Base-by-base conservation (phyloP, 2,329 filamentous ascomycete species). In the Ophiosphaerella narmari region DNA sequence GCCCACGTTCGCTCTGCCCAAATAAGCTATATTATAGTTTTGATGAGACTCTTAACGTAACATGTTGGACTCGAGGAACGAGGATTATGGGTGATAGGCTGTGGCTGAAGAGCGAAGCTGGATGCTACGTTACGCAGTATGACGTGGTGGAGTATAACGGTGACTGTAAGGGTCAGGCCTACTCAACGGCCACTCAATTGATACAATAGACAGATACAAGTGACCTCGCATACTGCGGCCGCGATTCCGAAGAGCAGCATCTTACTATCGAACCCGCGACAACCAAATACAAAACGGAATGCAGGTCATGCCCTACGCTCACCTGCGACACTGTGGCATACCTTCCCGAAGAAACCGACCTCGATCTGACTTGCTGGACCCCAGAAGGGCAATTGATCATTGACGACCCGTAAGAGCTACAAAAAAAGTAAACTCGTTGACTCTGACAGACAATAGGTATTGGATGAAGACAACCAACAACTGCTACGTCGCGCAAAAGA, bases 401-500 rank as follows among this genome's bases (percentile, higher is more conserved):
- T 26, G 62, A 68, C 16, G 63, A 68, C 36, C 59, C 62, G 60
- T 68, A 53, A 54, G 60, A 29, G 31, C 1, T n/a, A 13, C n/a
- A 23, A 16, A 23, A 29, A 5, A 26, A n/a, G 0, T 34, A 32
- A 4, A 23, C 11, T 18, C n/a, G 43, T 18, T 7, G 6, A 24
- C 8, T 21, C 37, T 39, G 26, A 43, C 11, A 34, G 16, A 26
- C 31, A 4, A 12, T 21, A 68, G 64, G 5, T 63, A 62, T 46
- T 66, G 61, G 61, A 18, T 63, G 13, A 70, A 68, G 33, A 70
- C 67, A 23, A 65, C 62, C 18, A 63, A 67, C 46, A 68, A 68
- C 43, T 70, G 66, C 53, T 70, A 68, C 45, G 63, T 70, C 21
- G 58, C 65, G 1, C 48, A 56, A 24, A 68, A 63, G 14, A 55